phyloP scores from a whole-genome alignment of 345 rosid species.

The Eucalyptus guilfoylei region DNA sequence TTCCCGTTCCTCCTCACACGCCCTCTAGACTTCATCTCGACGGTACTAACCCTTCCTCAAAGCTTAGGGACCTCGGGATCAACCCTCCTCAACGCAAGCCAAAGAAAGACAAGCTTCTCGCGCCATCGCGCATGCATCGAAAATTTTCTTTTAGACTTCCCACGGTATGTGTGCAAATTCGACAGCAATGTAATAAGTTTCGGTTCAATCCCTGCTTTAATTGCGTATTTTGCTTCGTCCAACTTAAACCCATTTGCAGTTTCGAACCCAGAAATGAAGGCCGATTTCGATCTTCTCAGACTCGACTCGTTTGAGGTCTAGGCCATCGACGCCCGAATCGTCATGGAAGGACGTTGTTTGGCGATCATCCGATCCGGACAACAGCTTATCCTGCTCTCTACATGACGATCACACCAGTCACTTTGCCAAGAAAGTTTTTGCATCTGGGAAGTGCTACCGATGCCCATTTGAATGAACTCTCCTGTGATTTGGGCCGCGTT shows the following conservation, averaged over 20 bases:
- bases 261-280: not conserved
- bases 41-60: not conserved
- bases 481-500: not conserved
- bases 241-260: not conserved
- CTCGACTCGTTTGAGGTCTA: not conserved
- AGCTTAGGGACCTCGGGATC: not conserved
- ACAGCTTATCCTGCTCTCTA: not conserved
- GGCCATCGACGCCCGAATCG: not conserved
- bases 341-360: not conserved
- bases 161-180: not conserved
- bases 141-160: not conserved
- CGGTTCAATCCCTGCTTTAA: not conserved
- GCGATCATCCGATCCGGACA: not conserved
- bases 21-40: not conserved
- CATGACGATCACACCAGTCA: not conserved
- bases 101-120: not conserved
- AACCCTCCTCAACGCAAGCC: not conserved
- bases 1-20: not conserved
- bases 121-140: not conserved
- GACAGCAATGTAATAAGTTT: not conserved
- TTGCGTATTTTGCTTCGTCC: not conserved
- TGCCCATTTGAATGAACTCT: not conserved
- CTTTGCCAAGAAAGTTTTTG: not conserved
- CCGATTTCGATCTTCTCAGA: not conserved
- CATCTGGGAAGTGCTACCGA: not conserved